Base-by-base conservation (phyloP, 2,329 filamentous ascomycete genomes). In the Colletotrichum cereale region DNA sequence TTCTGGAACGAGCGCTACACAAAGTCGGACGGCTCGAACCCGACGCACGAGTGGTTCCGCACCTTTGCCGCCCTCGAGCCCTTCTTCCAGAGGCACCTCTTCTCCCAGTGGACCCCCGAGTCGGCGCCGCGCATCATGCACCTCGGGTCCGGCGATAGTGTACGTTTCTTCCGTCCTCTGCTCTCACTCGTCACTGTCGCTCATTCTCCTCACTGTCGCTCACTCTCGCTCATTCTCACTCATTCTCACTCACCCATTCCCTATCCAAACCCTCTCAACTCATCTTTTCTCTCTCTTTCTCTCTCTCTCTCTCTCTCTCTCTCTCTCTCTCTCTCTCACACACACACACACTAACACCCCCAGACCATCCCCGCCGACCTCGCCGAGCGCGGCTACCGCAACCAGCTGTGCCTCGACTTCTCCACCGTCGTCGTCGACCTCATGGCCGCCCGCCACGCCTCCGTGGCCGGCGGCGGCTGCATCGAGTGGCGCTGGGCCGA, bases 331-430 rank as follows among this genome's bases (percentile, higher is more conserved):
- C 53, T 44, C 53, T 24, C 7, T 11, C 24, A 36, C 31, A 21
- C 21, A 4, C 31, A 12, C 8, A 10, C 52, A 21, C 14, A 26
- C 48, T 38, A 16, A 34, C 52, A 14, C 11, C 52, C 1, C 26
- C 70, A 90, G 87, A 86, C 84, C 1, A 79, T 90, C 6, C 87
- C 88, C 2, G 77, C 80, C 34, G 84, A 88, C 53, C 80, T 90
- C 5, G 77, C 81, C 6, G 68, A 76, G 7, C 78, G 78, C 12
- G 86, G 87, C 40, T 90, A 90, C 75, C 80, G 73, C 5, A 81
- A 84, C 42, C 88, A 90, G 74, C 78, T 86, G 5, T 89, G 87
- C 73, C 80, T 87, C 57, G 88, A 91, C 77, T 90, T 91, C 76
- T 90, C 88, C 0, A 67, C 81, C 1, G 82, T 86, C 0, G 85